Conservation (phyloP, 306 rosid genomes). For the Cicer bijugum region DNA sequence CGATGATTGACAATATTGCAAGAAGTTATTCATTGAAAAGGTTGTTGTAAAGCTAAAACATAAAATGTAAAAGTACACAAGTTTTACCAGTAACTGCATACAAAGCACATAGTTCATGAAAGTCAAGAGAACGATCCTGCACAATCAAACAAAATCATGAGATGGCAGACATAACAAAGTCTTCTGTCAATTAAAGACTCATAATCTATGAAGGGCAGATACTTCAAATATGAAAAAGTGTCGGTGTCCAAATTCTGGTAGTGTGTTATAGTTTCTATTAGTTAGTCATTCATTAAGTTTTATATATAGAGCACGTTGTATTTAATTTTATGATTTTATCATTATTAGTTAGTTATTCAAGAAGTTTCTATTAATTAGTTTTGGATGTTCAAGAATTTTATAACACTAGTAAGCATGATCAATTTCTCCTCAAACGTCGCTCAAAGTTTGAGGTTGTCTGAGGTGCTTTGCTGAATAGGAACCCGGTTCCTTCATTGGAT, state of each 20-base stretch:
- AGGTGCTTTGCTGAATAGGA: neutral
- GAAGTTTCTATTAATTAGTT: too few relatives aligned
- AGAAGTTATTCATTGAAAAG: neutral
- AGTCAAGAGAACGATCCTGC: conserved; percentile 98
- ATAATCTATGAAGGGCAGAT: neutral
- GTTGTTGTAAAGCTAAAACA: neutral
- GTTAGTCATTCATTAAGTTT: too few relatives aligned
- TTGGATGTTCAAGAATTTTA: too few relatives aligned
- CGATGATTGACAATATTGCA: neutral
- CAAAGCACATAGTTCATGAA: conserved; percentile 88
- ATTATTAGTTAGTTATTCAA: too few relatives aligned
- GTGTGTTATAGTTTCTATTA: too few relatives aligned
- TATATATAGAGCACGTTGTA: too few relatives aligned
- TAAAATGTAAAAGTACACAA: conserved; percentile 33
- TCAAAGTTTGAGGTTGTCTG: neutral
- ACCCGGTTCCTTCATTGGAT: neutral
- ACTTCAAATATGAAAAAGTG: neutral
- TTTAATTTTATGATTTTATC: too few relatives aligned
- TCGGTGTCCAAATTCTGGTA: neutral
- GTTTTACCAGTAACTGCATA: conserved; percentile 90
- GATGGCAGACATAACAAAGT: conserved; percentile 46
- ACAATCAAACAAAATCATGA: conserved; percentile 33
- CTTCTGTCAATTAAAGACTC: conserved; percentile 15
- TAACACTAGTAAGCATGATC: too few relatives aligned
- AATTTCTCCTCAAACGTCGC: too few relatives aligned